Percentiles rank a stretch among this genome's conserved stretches.
phyloP scores from a whole-genome alignment of 768 basidiomycete species.

The Zangia roseola region DNA sequence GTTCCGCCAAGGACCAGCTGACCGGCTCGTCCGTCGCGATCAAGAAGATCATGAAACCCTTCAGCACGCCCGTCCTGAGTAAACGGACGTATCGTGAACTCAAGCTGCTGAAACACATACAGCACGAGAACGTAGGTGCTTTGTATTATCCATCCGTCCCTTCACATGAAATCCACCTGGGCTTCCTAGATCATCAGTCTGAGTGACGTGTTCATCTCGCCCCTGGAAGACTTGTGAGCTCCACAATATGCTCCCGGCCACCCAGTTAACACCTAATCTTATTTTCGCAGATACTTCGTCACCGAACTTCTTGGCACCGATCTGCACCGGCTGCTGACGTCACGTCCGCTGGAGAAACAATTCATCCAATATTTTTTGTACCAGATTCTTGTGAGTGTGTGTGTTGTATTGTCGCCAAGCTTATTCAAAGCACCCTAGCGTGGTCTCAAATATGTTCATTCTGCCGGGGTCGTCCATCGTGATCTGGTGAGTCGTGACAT shows the following conservation, averaged over 20 bases:
- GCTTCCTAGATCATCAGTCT: constrained; percentile 87
- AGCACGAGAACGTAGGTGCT: constrained; percentile 88
- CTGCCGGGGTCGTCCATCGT: constrained; percentile 97
- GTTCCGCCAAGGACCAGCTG: constrained; percentile 93
- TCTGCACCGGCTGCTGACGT: constrained; percentile 94
- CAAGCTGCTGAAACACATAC: constrained; percentile 97
- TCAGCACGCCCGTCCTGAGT: constrained; percentile 96
- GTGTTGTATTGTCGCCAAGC: neutral
- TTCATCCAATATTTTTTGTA: constrained; percentile 99
- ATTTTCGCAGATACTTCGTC: constrained; percentile 82
- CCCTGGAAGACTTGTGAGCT: constrained; percentile 93
- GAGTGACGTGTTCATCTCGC: constrained; percentile 98
- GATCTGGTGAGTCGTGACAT: constrained; percentile 64
- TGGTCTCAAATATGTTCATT: constrained; percentile 98
- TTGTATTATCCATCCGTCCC: neutral
- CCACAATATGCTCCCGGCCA: neutral
- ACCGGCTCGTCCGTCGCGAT: constrained; percentile 93
- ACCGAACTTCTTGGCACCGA: constrained; percentile 98
- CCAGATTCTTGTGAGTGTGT: constrained; percentile 81
- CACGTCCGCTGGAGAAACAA: constrained; percentile 96
- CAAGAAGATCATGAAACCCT: constrained; percentile 99
- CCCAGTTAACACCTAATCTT: neutral
- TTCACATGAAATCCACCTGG: constrained; percentile 4
- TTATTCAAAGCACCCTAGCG: constrained; percentile 50
- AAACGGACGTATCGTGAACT: constrained; percentile 98